phyloP scores from a whole-genome alignment of 176 grass and related monocot genomes.

The Oryza brachyantha region DNA sequence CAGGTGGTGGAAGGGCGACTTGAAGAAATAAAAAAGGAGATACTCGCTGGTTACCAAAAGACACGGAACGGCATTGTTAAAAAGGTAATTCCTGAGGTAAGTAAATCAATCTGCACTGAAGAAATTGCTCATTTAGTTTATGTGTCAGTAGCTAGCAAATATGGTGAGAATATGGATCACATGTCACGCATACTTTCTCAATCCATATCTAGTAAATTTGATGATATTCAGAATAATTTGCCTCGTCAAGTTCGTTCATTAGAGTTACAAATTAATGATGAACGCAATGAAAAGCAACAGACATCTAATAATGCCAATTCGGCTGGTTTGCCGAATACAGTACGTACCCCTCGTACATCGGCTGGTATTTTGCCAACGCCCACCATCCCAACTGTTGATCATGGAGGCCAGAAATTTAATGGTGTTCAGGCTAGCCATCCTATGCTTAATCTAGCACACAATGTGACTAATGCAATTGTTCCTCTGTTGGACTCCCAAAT shows the following conservation, averaged over 20 bases:
- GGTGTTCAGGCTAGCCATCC: neutral
- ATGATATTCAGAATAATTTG: neutral
- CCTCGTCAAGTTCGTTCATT: neutral
- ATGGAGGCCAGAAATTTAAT: neutral
- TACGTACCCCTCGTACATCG: neutral
- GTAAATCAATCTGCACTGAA: neutral
- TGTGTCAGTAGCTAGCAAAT: slow-evolving; percentile 1
- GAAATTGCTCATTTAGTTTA: neutral
- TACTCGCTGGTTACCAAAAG: too few species aligned
- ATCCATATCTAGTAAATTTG: neutral
- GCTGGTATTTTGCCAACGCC: neutral
- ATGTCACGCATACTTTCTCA: neutral
- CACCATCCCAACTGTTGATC: too few species aligned
- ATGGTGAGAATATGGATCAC: neutral
- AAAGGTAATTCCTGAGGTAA: neutral
- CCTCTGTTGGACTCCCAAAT: too few species aligned
- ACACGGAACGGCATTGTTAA: too few species aligned
- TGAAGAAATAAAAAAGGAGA: too few species aligned
- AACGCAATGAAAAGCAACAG: neutral
- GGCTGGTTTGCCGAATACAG: neutral
- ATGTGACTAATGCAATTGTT: too few species aligned
- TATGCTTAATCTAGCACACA: too few species aligned
- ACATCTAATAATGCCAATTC: neutral
- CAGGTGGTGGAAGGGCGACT: too few species aligned
- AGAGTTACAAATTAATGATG: neutral